Percentiles rank a stretch among this genome's conserved stretches.
These are phyloP conservation scores for Diaporthe batatas DNA, from an alignment of 2,329 filamentous ascomycete species.

Conservation along the genomic window DNA sequence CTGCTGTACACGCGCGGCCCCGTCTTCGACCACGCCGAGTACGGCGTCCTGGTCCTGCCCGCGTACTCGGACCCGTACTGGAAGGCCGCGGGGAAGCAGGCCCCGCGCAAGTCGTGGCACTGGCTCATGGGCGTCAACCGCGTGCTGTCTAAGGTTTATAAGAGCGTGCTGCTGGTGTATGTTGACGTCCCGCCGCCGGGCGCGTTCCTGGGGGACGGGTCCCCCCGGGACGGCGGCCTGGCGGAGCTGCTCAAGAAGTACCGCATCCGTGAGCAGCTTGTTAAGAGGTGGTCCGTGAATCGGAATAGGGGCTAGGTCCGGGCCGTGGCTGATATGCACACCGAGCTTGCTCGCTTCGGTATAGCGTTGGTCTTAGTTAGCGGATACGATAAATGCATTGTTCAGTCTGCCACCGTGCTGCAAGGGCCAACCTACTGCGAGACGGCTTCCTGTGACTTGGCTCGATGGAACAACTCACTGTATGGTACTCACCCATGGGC, in stretches of 20 bases:
- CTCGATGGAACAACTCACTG: no score
- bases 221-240: conserved; percentile 63
- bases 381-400: no score
- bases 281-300: conserved; percentile 50
- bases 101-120: conserved; percentile 73
- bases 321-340: no score
- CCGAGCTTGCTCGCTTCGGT: no score
- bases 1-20: conserved; percentile 94
- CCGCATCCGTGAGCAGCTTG: conserved; percentile 49
- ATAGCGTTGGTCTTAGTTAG: no score
- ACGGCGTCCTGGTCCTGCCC: conserved; percentile 86
- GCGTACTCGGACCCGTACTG: conserved; percentile 83
- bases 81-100: conserved; percentile 67
- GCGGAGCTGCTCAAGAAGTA: conserved; percentile 60
- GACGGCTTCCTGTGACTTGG: no score
- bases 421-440: neutral
- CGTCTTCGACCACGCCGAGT: conserved; percentile 95
- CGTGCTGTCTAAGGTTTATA: conserved; percentile 89
- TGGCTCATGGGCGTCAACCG: conserved; percentile 92
- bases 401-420: neutral
- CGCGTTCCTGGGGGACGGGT: conserved; percentile 58
- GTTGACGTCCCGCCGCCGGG: conserved; percentile 86
- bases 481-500: no score
- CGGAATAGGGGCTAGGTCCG: conserved; percentile 45
- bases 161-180: conserved; percentile 90